phyloP scores from a whole-genome alignment of 176 grass and related monocot genomes.

The Pharus latifolius region DNA sequence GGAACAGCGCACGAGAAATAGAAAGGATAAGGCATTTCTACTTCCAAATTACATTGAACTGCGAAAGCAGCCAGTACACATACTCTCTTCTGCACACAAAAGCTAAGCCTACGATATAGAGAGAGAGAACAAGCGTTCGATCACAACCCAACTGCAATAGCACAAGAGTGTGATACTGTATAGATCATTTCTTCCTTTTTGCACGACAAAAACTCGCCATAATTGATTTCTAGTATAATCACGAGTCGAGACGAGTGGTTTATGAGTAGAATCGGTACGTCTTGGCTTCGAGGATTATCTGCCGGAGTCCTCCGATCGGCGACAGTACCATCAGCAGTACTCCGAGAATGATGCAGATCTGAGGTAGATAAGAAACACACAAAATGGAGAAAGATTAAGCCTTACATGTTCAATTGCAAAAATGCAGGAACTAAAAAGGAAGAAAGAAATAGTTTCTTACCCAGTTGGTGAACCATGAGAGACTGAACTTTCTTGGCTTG shows the following conservation, averaged over 20 bases:
- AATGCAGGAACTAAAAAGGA: neutral
- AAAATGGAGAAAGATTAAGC: neutral
- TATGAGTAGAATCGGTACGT: slow-evolving; percentile 63
- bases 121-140: no score
- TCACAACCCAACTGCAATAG: no score
- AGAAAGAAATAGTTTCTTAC: slow-evolving; percentile 15
- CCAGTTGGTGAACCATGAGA: slow-evolving; percentile 85
- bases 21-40: neutral
- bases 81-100: neutral
- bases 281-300: slow-evolving; percentile 47
- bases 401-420: neutral
- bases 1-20: neutral
- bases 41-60: neutral
- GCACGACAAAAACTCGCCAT: neutral
- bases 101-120: neutral
- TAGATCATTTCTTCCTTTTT: neutral
- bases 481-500: slow-evolving; percentile 63
- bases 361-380: neutral
- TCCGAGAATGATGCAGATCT: slow-evolving; percentile 83
- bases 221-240: neutral
- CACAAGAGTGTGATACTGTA: neutral
- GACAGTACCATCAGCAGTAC: slow-evolving; percentile 57
- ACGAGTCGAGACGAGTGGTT: neutral
- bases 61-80: neutral
- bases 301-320: slow-evolving; percentile 66